Conservation (phyloP, 345 rosid genomes). For the Syzygium grande region DNA sequence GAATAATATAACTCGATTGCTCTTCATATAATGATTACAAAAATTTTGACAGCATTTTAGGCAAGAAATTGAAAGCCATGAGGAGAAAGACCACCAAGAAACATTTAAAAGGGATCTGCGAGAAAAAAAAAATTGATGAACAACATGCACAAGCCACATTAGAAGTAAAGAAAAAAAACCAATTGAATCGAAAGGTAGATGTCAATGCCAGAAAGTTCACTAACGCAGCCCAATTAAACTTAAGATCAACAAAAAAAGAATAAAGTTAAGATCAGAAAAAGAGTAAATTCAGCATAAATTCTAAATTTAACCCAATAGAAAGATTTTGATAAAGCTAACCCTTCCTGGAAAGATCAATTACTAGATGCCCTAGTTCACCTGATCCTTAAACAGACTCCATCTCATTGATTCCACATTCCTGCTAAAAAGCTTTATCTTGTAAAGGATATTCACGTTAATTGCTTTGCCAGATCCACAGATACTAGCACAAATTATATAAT, state of each 20-base stretch:
- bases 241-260: background rate
- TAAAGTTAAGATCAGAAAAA: background rate
- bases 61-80: background rate
- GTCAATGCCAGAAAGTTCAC: background rate
- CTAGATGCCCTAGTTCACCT: background rate
- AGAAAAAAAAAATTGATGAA: background rate
- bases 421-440: background rate
- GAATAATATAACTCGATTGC: background rate
- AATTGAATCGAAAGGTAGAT: background rate
- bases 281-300: background rate
- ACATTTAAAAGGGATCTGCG: background rate
- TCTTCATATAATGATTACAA: background rate
- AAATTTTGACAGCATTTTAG: background rate
- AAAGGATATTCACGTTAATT: background rate
- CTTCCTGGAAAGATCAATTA: background rate
- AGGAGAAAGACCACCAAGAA: background rate
- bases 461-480: background rate
- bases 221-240: background rate
- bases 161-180: background rate
- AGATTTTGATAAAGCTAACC: background rate
- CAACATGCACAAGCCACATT: background rate
- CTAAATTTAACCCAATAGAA: background rate
- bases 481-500: background rate
- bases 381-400: background rate
- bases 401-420: background rate